A percentile compares a stretch with the other conserved stretches of the same genome.
Evolutionary conservation across 176 grass and related monocot species (phyloP).

Genomic region (Themeda triandra): DNA sequence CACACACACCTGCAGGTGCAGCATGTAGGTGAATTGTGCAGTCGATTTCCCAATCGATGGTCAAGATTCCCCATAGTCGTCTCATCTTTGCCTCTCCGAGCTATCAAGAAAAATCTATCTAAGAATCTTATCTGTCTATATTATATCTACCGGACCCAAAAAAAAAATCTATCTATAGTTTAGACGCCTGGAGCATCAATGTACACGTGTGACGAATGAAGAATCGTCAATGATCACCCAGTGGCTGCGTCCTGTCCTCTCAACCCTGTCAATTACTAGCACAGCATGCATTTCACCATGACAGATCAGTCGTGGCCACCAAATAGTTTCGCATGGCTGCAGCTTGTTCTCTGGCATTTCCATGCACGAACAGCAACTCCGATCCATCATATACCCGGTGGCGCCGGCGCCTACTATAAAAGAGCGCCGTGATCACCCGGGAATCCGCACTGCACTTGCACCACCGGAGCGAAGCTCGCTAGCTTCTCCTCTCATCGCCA

Average conservation of each 20-base stretch:
- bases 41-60: not conserved
- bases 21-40: not conserved
- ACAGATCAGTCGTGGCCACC: not conserved
- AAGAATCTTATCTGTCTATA: no score
- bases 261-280: not conserved
- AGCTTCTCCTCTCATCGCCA: not conserved
- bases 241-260: conserved; percentile 12
- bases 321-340: not conserved
- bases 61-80: not conserved
- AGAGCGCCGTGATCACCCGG: conserved; percentile 13
- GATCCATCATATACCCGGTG: not conserved
- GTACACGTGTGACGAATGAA: not conserved
- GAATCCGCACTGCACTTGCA: not conserved
- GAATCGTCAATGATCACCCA: not conserved
- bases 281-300: not conserved
- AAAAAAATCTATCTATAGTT: not conserved
- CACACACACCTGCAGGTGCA: not conserved
- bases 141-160: no score
- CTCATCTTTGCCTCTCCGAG: not conserved
- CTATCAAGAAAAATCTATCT: not conserved
- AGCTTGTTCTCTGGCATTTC: not conserved
- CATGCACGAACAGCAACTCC: not conserved
- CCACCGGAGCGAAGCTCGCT: not conserved
- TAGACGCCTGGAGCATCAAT: not conserved
- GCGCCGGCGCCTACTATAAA: conserved; percentile 22